Evolutionary conservation across 495 filamentous ascomycete genomes (phyloP), one percentile per base, ranked within the genome.

Genomic region (Penicillium chermesinum): DNA sequence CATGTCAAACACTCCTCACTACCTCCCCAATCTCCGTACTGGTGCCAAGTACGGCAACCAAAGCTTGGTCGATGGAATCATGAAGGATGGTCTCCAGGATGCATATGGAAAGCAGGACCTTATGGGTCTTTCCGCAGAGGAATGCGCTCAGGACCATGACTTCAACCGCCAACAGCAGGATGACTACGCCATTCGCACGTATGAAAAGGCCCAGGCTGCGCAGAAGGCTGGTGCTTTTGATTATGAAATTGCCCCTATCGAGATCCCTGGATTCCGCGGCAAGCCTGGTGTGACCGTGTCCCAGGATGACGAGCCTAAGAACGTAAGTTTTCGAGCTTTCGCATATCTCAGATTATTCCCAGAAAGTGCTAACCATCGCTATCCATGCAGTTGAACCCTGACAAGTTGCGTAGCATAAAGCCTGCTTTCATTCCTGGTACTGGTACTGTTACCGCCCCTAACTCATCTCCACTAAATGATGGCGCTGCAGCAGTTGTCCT

Each of bases 1-100:
- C 71, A 98, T 98, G 93, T 91, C 88, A 52, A 97, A 96, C 73
- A 77, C 83, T 40, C 94, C 94, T n/a, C 90, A 97, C 73, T 98
- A 98, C 74, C 82, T 95, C 37, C 88, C 89, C 37, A 85, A 74
- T 58, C 73, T 90, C 19, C 87, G 93, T 55, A 81, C 69, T 41
- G 93, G 93, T 40, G 80, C 82, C 63, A 96, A 96, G 73, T 97
- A 88, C 70, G 93, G 93, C 57, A 78, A 95, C 72, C 83, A 87
- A 63, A 80, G 70, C 25, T 72, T 97, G 48, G 78, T 97, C 12
- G 93, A 98, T 63, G 93, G 89, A 43, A 81, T 97, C 51, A 78
- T 94, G 54, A 86, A 87, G 71, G 93, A 98, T 62, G 93, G 93
- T 42, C 76, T 98, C 49, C 91, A 83, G 2, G 93, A 96, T 63